phyloP scores from a whole-genome alignment of 345 rosid species.

The Ceriops tagal region DNA sequence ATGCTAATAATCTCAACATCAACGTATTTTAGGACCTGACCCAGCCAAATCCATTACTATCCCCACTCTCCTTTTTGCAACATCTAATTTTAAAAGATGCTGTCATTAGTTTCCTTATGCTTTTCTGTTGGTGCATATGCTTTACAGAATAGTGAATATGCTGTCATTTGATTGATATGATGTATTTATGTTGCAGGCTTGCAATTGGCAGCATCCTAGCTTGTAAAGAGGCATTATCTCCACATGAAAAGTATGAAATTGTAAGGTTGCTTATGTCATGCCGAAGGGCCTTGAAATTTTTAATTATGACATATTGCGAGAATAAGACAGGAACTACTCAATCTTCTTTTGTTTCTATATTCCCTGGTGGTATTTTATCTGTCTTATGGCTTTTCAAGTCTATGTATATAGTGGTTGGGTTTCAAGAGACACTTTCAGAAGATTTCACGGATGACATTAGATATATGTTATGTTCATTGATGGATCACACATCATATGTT shows the following conservation, averaged over 20 bases:
- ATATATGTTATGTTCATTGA: conserved; percentile 46
- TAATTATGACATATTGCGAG: conserved; percentile 44
- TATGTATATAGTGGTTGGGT: conserved; percentile 36
- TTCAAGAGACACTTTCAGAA: conserved; percentile 27
- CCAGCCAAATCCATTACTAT: no score
- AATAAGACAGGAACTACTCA: conserved; percentile 33
- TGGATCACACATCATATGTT: conserved; percentile 77
- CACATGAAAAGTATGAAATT: conserved; percentile 35
- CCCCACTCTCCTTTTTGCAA: no score
- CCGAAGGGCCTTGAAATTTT: conserved; percentile 65
- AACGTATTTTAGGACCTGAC: no score
- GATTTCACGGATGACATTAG: conserved; percentile 23
- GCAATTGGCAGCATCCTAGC: conserved; percentile 34
- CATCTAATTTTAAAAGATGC: no score
- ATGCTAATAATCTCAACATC: background rate
- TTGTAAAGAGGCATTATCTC: conserved; percentile 30
- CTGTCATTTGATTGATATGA: background rate
- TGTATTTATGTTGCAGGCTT: conserved; percentile 41
- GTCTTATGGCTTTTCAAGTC: conserved; percentile 77
- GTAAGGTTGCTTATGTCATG: conserved; percentile 58
- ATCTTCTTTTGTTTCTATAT: conserved; percentile 31
- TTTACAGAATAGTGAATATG: background rate
- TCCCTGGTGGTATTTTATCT: conserved; percentile 43
- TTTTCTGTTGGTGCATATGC: conserved; percentile 1
- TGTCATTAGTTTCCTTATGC: background rate